A percentile compares a stretch with the other conserved stretches of the same genome.
These are phyloP conservation scores for Amaranthus palmeri DNA, from an alignment of 148 eudicot genomes.

Conservation along the genomic window DNA sequence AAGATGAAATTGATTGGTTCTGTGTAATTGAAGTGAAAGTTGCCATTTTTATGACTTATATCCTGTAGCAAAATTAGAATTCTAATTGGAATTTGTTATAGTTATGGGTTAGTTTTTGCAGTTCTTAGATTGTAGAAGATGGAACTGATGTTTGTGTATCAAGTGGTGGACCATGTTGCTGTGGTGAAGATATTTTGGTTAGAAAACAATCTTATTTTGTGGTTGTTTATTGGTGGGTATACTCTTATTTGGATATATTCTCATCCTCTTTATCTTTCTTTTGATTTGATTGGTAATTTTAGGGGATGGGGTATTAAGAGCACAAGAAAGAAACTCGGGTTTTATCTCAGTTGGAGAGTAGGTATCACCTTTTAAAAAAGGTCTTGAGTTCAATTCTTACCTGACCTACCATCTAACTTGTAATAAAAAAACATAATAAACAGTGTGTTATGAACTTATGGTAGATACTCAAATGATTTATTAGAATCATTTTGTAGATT, in stretches of 20 bases:
- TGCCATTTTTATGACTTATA: slow-evolving; percentile 30
- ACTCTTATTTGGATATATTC: slow-evolving; percentile 32
- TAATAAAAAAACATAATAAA: too few species aligned
- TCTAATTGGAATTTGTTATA: neutral
- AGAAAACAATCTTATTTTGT: slow-evolving; percentile 27
- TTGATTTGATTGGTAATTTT: neutral
- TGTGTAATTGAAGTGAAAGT: slow-evolving; percentile 55
- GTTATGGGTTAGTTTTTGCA: slow-evolving; percentile 10
- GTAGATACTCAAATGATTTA: too few species aligned
- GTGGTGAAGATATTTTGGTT: slow-evolving; percentile 27
- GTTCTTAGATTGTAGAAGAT: slow-evolving; percentile 9
- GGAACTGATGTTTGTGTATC: slow-evolving; percentile 1
- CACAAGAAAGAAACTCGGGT: neutral
- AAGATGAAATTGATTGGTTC: slow-evolving; percentile 51
- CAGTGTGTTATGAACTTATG: too few species aligned
- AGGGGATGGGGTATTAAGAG: neutral
- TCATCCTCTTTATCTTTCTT: slow-evolving; percentile 21
- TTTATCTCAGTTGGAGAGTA: too few species aligned
- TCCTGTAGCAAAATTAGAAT: neutral
- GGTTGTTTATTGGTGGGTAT: slow-evolving; percentile 24
- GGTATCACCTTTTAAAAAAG: too few species aligned
- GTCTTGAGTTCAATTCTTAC: too few species aligned
- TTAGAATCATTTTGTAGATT: too few species aligned
- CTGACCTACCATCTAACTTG: too few species aligned
- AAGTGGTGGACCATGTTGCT: slow-evolving; percentile 17